Evolutionary conservation across 164 flowering plant species (phyloP).

Genomic region (Santalum album): DNA sequence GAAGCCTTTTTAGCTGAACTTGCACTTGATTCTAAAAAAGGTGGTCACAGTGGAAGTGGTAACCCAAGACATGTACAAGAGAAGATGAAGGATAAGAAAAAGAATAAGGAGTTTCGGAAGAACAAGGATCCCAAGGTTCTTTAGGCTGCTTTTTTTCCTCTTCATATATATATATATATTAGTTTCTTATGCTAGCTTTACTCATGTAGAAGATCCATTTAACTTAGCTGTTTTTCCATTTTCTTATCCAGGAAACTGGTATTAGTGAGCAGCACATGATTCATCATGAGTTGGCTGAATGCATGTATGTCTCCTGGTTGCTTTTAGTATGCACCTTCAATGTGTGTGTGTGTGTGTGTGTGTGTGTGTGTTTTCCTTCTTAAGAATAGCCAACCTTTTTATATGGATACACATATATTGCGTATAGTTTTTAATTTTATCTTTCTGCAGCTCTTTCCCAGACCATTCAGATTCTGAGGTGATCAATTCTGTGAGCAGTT

Average conservation of each 20-base stretch:
- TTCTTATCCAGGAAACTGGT: constrained; percentile 39
- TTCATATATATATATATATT: no score
- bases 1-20: background rate
- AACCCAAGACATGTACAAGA: background rate
- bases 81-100: background rate
- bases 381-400: no score
- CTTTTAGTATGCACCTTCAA: background rate
- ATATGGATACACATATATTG: no score
- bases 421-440: no score
- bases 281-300: constrained; percentile 34
- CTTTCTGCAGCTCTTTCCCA: constrained; percentile 35
- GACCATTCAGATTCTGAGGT: constrained; percentile 28
- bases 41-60: background rate
- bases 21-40: background rate
- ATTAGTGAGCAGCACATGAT: constrained; percentile 26
- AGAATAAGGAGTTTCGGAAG: background rate
- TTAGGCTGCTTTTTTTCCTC: constrained; percentile 11
- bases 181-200: no score
- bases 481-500: constrained; percentile 20
- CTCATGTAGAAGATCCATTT: constrained; percentile 2
- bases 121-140: constrained; percentile 56
- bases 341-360: background rate
- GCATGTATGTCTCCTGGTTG: constrained; percentile 26
- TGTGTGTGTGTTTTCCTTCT: constrained; percentile 9
- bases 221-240: constrained; percentile 12